These are phyloP conservation scores for Ilex paraguariensis DNA, from an alignment of 305 asterid species.

Conservation along the genomic window DNA sequence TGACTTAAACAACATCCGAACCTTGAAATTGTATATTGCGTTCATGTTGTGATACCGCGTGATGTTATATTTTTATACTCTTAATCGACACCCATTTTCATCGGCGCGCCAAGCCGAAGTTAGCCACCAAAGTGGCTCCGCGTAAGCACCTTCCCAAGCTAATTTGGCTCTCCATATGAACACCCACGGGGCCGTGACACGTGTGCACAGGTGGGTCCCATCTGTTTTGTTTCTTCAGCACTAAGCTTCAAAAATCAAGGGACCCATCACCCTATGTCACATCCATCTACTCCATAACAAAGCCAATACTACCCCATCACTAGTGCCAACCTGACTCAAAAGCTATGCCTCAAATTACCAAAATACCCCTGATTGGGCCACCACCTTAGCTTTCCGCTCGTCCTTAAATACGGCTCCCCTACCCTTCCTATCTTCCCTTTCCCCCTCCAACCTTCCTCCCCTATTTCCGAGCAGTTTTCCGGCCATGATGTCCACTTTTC, in stretches of 20 bases:
- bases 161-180: conserved; percentile 14
- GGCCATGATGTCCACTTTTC: conserved; percentile 57
- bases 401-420: conserved; percentile 51
- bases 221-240: conserved; percentile 41
- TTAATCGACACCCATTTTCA: too few species aligned
- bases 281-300: conserved; percentile 20
- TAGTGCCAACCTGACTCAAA: conserved; percentile 75
- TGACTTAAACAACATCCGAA: too few species aligned
- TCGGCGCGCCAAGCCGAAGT: too few species aligned
- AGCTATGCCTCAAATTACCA: conserved; percentile 21
- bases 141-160: conserved; percentile 5
- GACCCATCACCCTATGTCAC: conserved; percentile 37
- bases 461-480: conserved; percentile 19
- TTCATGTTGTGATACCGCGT: too few species aligned
- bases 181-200: conserved; percentile 11
- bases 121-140: background rate
- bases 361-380: conserved; percentile 35
- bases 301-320: conserved; percentile 21
- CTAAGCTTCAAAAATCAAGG: conserved; percentile 31
- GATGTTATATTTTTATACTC: too few species aligned
- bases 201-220: conserved; percentile 22
- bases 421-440: conserved; percentile 60
- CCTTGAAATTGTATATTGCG: too few species aligned
- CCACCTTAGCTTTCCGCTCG: conserved; percentile 7
- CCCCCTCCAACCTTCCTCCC: conserved; percentile 42